phyloP scores from a whole-genome alignment of 495 filamentous ascomycete species.

The Penicillium samsonianum region DNA sequence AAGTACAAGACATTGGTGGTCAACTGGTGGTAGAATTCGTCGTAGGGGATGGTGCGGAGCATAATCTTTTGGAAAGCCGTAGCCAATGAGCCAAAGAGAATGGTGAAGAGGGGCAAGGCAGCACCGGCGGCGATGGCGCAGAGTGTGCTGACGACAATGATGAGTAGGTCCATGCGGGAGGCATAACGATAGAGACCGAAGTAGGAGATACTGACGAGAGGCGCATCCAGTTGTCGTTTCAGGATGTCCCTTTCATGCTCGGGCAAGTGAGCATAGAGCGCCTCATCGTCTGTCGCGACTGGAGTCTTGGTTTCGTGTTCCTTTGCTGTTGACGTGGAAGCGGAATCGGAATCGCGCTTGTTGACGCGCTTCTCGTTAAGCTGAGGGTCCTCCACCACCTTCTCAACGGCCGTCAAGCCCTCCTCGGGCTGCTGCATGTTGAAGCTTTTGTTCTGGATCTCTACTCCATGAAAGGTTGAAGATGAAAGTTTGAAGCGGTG shows the following conservation, averaged over 20 bases:
- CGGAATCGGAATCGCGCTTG: constrained; percentile 25
- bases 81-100: constrained; percentile 75
- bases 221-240: constrained; percentile 69
- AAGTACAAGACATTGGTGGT: constrained; percentile 77
- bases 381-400: constrained; percentile 15
- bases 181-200: constrained; percentile 78
- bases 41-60: constrained; percentile 42
- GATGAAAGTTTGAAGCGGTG: background rate
- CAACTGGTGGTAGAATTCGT: constrained; percentile 62
- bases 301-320: constrained; percentile 23
- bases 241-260: constrained; percentile 65
- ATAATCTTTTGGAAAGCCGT: constrained; percentile 70
- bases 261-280: constrained; percentile 40
- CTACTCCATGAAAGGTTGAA: constrained; percentile 13
- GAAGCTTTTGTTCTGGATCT: background rate
- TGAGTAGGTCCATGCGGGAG: constrained; percentile 68
- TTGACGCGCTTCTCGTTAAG: constrained; percentile 14
- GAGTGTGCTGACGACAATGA: constrained; percentile 66
- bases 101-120: constrained; percentile 82
- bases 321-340: constrained; percentile 32
- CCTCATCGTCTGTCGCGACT: constrained; percentile 32
- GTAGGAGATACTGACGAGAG: constrained; percentile 63
- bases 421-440: constrained; percentile 31
- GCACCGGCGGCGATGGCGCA: constrained; percentile 77
- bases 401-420: constrained; percentile 21